Percentiles rank a stretch among this genome's conserved stretches.
phyloP scores from a whole-genome alignment of 2,329 filamentous ascomycete species.

The Xylaria sp. region DNA sequence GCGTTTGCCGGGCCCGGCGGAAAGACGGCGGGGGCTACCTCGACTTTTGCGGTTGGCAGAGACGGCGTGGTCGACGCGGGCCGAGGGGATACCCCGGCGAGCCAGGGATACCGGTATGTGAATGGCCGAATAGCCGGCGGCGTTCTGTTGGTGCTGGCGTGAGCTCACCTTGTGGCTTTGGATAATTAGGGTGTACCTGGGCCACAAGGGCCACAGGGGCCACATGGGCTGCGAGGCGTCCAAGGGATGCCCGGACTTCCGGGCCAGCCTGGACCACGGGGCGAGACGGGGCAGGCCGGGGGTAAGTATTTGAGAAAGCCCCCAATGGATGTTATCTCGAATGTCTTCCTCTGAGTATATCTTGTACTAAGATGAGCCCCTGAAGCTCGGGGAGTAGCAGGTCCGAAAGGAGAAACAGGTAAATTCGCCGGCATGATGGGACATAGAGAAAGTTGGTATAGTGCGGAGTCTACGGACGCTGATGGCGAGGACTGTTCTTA shows the following conservation, averaged over 20 bases:
- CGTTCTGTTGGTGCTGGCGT: neutral
- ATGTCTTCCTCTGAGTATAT: too few relatives aligned
- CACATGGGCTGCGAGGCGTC: constrained; percentile 10
- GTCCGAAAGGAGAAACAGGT: constrained; percentile 32
- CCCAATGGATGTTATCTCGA: constrained; percentile 51
- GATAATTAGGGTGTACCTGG: constrained; percentile 17
- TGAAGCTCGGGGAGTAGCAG: constrained; percentile 19
- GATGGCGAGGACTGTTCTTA: neutral
- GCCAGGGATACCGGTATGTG: constrained; percentile 23
- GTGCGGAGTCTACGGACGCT: neutral
- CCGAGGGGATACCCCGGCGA: constrained; percentile 26
- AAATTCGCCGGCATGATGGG: neutral
- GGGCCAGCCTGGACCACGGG: constrained; percentile 21
- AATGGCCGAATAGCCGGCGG: neutral
- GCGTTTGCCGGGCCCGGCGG: constrained; percentile 27
- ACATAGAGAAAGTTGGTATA: neutral
- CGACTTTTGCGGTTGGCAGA: neutral
- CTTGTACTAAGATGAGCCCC: neutral
- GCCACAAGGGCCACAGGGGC: constrained; percentile 9
- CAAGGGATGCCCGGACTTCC: constrained; percentile 10
- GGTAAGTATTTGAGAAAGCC: constrained; percentile 14
- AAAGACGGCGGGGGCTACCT: constrained; percentile 2
- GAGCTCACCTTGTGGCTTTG: neutral
- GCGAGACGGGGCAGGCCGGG: constrained; percentile 12
- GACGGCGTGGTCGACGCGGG: constrained; percentile 21